Conservation (phyloP, 352 stramenopile species). For the Pythium sukuiense region DNA sequence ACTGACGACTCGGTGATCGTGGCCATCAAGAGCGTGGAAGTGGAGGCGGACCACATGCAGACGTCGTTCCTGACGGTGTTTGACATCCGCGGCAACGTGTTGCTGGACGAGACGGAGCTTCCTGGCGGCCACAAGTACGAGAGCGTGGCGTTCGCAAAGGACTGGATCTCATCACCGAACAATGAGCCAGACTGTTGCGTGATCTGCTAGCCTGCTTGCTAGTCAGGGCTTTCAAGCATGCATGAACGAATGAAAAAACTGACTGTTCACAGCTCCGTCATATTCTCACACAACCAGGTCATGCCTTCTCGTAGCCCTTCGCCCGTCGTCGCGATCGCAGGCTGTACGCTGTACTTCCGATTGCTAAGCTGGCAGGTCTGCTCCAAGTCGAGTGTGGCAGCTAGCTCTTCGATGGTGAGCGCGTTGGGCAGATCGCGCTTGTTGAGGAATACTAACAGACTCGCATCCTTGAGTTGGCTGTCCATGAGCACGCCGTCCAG, state of each 20-base stretch:
- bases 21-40: conserved; percentile 93
- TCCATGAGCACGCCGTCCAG: conserved; percentile 70
- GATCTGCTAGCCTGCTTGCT: background rate
- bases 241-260: background rate
- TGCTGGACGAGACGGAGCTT: conserved; percentile 91
- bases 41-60: conserved; percentile 88
- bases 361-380: conserved; percentile 45
- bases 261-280: conserved; percentile 51
- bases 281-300: conserved; percentile 78
- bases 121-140: conserved; percentile 92
- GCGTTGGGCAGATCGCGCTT: conserved; percentile 68
- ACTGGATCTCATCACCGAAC: conserved; percentile 41
- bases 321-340: conserved; percentile 73
- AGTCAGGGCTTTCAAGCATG: background rate
- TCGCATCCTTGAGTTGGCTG: conserved; percentile 61
- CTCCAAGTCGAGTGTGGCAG: conserved; percentile 48
- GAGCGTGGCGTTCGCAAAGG: conserved; percentile 89
- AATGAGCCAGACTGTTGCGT: background rate
- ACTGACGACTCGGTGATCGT: conserved; percentile 91
- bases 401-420: conserved; percentile 53
- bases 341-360: conserved; percentile 61
- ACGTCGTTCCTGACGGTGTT: conserved; percentile 94
- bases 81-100: conserved; percentile 86
- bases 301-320: conserved; percentile 74
- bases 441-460: conserved; percentile 73